Evolutionary conservation across 2,329 filamentous ascomycete genomes (phyloP), one percentile per base, ranked within the genome.

Genomic region (Pseudogymnoascus sp.): DNA sequence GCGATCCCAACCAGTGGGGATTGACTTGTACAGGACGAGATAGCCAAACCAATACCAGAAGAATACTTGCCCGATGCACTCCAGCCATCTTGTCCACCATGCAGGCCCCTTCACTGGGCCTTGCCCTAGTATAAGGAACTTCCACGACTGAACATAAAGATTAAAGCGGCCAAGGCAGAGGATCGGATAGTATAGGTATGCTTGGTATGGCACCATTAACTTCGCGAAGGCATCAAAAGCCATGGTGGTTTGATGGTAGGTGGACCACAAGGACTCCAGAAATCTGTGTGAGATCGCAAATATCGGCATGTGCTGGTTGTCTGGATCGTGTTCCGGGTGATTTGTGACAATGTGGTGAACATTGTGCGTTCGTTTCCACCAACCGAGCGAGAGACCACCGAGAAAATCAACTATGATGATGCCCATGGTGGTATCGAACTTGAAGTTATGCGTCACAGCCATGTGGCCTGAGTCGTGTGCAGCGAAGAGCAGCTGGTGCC

Each of bases 321-420:
- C 93, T 0, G 95, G 93, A 74, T 98, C 93, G 74, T 98, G 93
- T 75, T 97, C 95, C 13, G 93, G 90, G 48, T 89, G 89, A 75
- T 98, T 98, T 16, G 95, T 98, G 62, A 98, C 89, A 69, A 98
- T 92, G 73, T 98, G 93, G 74, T 98, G 93, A 7, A 97, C 92
- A 73, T 98, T 98, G 77, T 98, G 93, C 74, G 87, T 97, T 67
- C 86, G 84, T 77, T 98, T 98, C 93, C 95, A 99, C 95, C 95
- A 99, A 51, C 93, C 91, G 63, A 96, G 78, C 25, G 92, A 96
- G 36, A 99, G 78, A 0, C 95, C 95, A 39, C 95, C 95, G 19
- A 95, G 79, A 71, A 89, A 98, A 74, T 96, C 90, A 62, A 93
- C 92, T 71, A 97, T 89, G 68, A 96, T 78, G 72, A 98, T 96